Conservation (phyloP, 2,329 filamentous ascomycete species). For the Pestalotiopsis sp. region DNA sequence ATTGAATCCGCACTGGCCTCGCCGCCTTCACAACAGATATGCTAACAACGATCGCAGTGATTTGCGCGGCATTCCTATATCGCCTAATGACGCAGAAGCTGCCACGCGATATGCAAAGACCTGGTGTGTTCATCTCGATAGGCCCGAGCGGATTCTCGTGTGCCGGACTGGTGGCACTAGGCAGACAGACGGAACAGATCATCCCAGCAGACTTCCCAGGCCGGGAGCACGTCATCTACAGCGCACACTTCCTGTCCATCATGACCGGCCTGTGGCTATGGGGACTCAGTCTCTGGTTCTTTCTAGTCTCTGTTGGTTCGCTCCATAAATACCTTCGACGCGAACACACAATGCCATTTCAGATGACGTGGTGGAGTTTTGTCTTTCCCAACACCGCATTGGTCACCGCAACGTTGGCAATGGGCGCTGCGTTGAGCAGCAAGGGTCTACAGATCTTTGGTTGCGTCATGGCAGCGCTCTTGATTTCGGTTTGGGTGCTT, state of each 20-base stretch:
- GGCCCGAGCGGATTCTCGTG: conserved; percentile 70
- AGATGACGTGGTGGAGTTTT: conserved; percentile 87
- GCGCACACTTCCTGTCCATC: conserved; percentile 52
- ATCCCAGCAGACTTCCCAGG: conserved; percentile 47
- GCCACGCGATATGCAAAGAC: conserved; percentile 73
- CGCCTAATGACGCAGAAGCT: conserved; percentile 88
- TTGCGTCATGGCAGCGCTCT: conserved; percentile 65
- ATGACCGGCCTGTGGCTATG: conserved; percentile 79
- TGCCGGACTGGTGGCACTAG: conserved; percentile 50
- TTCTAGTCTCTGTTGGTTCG: conserved; percentile 77
- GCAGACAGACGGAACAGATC: conserved; percentile 44
- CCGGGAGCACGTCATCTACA: conserved; percentile 43
- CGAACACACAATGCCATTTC: conserved; percentile 68
- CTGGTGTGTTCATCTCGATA: conserved; percentile 83
- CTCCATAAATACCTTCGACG: conserved; percentile 67
- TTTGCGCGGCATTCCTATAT: conserved; percentile 83
- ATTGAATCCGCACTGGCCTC: neutral
- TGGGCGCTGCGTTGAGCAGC: conserved; percentile 65
- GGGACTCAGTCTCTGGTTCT: conserved; percentile 84
- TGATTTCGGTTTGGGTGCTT: conserved; percentile 70
- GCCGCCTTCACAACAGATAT: no score
- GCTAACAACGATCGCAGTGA: conserved; percentile 46
- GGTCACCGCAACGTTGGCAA: conserved; percentile 73
- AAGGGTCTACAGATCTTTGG: conserved; percentile 67
- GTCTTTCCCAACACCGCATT: conserved; percentile 81